Base-by-base conservation (phyloP, 108 stramenopile species). In the Cyclostephanos invisitatus region DNA sequence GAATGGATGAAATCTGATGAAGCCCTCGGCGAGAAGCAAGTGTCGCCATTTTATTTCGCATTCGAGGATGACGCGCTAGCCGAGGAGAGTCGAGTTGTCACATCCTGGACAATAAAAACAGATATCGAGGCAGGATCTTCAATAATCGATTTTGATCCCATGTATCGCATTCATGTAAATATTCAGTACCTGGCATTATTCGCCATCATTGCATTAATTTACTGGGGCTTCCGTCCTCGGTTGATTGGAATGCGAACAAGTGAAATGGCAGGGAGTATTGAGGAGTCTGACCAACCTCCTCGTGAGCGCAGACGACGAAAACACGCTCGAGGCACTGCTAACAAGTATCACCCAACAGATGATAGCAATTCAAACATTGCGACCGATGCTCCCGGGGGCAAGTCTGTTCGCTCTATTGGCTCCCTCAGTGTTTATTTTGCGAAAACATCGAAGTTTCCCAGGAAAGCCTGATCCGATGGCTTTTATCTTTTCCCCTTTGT, bases 41-140 rank as follows among this genome's bases (percentile, higher is more conserved):
- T 54, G 29, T 75, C 74, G 0, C 73, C 78, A 44, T 80, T 80
- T 72, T 60, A 48, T 59, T 44, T 51, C 18, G 67, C 70, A 35
- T 63, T 71, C 42, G 61, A 71, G 53, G 62, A 75, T 55, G 49
- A 10, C 20, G 50, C 40, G 12, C 27, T 78, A 12, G 69, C 60
- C 37, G 17, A 72, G 29, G 28, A 59, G 27, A 80, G 79, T 63
- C 57, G 48, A 42, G 79, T 80, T 35, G 75, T 80, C 42, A 80
- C 79, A 24, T 72, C 70, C 14, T 80, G 79, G 79, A 80, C 79
- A 37, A 80, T 80, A 32, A 80, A 80, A 42, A 80, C 79, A 18
- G 74, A 76, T 57, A 64, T 80, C 60, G 73, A 59, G 14, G n/a
- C 59, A 37, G 73, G 47, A n/a, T 21, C 56, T 40, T 49, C 64